A percentile compares a stretch with the other conserved stretches of the same genome.
Conservation (phyloP, 352 stramenopile species). For the Pythium utonaiense region DNA sequence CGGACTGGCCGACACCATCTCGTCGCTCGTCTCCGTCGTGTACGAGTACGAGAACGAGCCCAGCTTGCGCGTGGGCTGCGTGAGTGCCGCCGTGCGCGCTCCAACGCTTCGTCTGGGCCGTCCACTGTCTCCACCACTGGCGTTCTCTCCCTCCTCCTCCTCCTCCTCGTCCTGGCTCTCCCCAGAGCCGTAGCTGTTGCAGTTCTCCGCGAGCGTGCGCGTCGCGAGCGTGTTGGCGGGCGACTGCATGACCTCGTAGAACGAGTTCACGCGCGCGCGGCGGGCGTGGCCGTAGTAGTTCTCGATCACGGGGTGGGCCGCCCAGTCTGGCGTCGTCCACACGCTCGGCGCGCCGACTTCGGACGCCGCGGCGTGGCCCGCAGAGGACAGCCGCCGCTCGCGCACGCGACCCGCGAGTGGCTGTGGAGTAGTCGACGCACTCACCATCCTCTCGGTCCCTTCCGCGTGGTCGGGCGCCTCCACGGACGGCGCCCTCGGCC, state of each 20-base stretch:
- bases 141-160: constrained; percentile 8
- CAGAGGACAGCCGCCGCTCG: constrained; percentile 18
- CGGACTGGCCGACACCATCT: constrained; percentile 21
- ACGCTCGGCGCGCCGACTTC: constrained; percentile 46
- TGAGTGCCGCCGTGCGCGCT: background rate
- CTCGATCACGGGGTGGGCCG: constrained; percentile 70
- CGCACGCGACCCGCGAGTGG: constrained; percentile 7
- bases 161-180: constrained; percentile 14
- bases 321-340: constrained; percentile 73
- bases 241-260: constrained; percentile 81
- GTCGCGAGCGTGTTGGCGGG: constrained; percentile 51
- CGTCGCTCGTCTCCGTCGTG: constrained; percentile 68
- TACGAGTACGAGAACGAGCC: constrained; percentile 67
- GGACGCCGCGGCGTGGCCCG: background rate
- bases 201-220: constrained; percentile 58
- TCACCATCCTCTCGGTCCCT: background rate
- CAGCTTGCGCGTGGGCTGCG: constrained; percentile 23
- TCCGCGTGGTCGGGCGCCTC: background rate
- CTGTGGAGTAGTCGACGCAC: background rate
- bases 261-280: constrained; percentile 57
- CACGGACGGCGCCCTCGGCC: background rate
- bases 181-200: constrained; percentile 40
- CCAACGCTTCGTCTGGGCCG: background rate
- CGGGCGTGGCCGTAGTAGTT: constrained; percentile 65
- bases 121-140: background rate